These are phyloP conservation scores for Teratosphaeria epicoccoides DNA, from an alignment of 2,329 filamentous ascomycete species.

Conservation along the genomic window DNA sequence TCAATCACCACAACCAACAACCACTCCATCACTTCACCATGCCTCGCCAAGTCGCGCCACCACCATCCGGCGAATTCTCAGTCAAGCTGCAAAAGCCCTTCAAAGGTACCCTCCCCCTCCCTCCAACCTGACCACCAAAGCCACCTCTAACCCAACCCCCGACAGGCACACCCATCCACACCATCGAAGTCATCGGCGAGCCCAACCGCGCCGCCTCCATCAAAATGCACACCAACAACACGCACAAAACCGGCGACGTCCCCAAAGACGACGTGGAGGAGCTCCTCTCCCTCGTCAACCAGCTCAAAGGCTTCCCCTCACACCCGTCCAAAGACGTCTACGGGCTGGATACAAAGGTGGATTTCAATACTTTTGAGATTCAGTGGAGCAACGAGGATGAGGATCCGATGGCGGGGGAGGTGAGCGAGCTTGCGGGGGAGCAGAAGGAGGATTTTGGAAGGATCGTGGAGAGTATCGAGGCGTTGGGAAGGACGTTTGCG, in stretches of 20 bases:
- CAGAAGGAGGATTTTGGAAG: conserved; percentile 35
- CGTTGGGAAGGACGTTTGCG: conserved; percentile 30
- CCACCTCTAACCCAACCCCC: background rate
- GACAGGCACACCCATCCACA: conserved; percentile 23
- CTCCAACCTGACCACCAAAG: background rate
- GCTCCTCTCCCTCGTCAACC: conserved; percentile 28
- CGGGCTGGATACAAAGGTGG: conserved; percentile 29
- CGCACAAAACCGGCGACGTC: conserved; percentile 31
- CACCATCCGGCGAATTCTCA: conserved; percentile 27
- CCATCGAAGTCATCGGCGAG: conserved; percentile 32
- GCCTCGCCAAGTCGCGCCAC: conserved; percentile 27
- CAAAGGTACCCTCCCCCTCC: conserved; percentile 13
- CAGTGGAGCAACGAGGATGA: conserved; percentile 33
- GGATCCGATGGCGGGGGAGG: conserved; percentile 24
- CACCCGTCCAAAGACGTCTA: conserved; percentile 31
- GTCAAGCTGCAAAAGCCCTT: conserved; percentile 26
- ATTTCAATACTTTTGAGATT: conserved; percentile 34
- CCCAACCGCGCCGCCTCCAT: conserved; percentile 31
- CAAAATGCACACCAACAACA: conserved; percentile 22
- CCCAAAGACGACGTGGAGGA: conserved; percentile 33
- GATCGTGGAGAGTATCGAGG: conserved; percentile 33
- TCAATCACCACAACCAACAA: conserved; percentile 3
- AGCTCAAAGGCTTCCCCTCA: conserved; percentile 32
- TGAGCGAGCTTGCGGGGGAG: conserved; percentile 28
- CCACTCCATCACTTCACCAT: conserved; percentile 8